Percentiles rank a stretch among this genome's conserved stretches.
Conservation (phyloP, 2,329 filamentous ascomycete species). For the Fusarium abutilonis region DNA sequence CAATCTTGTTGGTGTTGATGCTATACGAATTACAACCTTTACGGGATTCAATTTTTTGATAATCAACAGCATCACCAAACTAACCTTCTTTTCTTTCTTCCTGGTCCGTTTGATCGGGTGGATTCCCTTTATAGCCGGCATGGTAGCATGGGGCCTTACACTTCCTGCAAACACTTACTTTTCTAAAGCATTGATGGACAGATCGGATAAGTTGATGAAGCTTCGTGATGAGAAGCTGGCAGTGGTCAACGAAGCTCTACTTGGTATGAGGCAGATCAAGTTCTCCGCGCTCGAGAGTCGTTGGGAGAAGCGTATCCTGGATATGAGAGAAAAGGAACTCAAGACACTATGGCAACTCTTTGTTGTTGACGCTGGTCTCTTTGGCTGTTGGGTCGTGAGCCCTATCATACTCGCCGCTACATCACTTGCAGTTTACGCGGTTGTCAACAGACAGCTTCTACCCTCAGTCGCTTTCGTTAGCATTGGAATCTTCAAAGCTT, state of each 20-base stretch:
- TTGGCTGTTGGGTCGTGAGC: slow-evolving; percentile 76
- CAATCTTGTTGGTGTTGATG: slow-evolving; percentile 82
- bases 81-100: slow-evolving; percentile 73
- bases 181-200: slow-evolving; percentile 70
- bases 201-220: slow-evolving; percentile 78
- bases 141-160: slow-evolving; percentile 70
- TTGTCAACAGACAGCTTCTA: slow-evolving; percentile 68
- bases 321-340: slow-evolving; percentile 72
- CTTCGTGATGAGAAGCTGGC: slow-evolving; percentile 78
- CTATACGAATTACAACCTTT: slow-evolving; percentile 75
- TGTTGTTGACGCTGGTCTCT: slow-evolving; percentile 68
- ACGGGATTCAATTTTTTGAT: slow-evolving; percentile 73
- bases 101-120: slow-evolving; percentile 77
- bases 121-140: slow-evolving; percentile 72
- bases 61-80: slow-evolving; percentile 68
- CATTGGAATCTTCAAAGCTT: slow-evolving; percentile 76
- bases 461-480: slow-evolving; percentile 83
- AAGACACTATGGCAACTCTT: slow-evolving; percentile 73
- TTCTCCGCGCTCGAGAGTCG: slow-evolving; percentile 79
- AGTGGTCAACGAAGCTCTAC: slow-evolving; percentile 78
- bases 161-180: slow-evolving; percentile 75
- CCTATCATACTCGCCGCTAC: slow-evolving; percentile 78
- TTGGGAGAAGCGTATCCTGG: slow-evolving; percentile 76
- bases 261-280: slow-evolving; percentile 86
- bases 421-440: slow-evolving; percentile 74